These are phyloP conservation scores for Fraxinus velutina DNA, from an alignment of 305 asterid species.

Conservation along the genomic window DNA sequence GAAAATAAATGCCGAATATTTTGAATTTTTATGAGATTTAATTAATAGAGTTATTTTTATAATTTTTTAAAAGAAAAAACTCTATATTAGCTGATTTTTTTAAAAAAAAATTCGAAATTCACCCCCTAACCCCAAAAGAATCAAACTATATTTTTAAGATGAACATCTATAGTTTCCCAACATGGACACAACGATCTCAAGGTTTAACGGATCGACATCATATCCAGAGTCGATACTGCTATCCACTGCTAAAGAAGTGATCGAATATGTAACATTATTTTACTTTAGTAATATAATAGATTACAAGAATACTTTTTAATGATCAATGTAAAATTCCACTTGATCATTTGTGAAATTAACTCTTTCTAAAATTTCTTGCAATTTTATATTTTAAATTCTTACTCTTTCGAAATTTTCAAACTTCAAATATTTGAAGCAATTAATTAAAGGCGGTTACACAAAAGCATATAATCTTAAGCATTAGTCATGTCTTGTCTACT, in stretches of 20 bases:
- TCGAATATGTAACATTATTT: not conserved
- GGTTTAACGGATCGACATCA: not conserved
- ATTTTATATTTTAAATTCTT: not conserved
- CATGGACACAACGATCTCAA: not conserved
- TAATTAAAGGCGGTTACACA: not conserved
- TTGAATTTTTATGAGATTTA: not conserved
- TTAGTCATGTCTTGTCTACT: slow-evolving; percentile 45
- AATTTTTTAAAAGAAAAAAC: not conserved
- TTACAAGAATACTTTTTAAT: not conserved
- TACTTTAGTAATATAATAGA: not conserved
- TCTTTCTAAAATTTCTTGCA: not conserved
- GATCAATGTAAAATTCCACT: not conserved
- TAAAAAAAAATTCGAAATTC: no score
- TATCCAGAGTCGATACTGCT: not conserved
- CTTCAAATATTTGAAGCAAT: not conserved
- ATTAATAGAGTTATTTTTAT: no score
- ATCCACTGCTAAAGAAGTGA: not conserved
- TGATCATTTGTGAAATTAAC: not conserved
- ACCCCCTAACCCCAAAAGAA: no score
- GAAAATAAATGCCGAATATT: no score
- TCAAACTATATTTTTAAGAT: not conserved
- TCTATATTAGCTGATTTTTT: not conserved
- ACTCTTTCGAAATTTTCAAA: not conserved
- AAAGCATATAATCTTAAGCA: slow-evolving; percentile 1
- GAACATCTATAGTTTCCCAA: not conserved